Evolutionary conservation across 2,329 filamentous ascomycete species (phyloP), one percentile per base, ranked within the genome.

Genomic region (Aspergillus ochraceus): DNA sequence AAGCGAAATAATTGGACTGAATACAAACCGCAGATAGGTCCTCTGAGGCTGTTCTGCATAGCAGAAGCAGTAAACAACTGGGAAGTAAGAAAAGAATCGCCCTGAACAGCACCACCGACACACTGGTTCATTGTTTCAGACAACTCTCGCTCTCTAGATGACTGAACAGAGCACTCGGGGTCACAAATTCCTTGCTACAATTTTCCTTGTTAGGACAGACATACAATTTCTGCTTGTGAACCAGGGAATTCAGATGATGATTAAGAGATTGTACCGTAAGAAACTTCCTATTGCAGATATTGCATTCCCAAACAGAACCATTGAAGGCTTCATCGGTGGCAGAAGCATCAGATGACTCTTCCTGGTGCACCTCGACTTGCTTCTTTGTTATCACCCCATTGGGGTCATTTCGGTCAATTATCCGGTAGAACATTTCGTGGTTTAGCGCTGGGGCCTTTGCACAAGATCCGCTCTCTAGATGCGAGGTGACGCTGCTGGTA

Each of bases 401-500:
- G 0, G 78, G 76, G 59, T 88, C 76, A 74, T 14, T 67, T 59
- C 2, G 78, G 77, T 8, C 2, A 0, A 88, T 71, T 11, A 78
- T 68, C 0, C 68, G 61, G 68, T 82, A 81, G 4, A 88, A 76
- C 2, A 63, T 70, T 10, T 84, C 79, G 10, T 82, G 81, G 66
- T 83, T 79, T 1, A 87, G 49, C 2, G 64, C 56, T 0, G 68
- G 72, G 0, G 83, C 82, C 0, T 70, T 70, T 0, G 78, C 78
- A 54, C 86, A 89, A 0, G 76, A 71, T n/a, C 82, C 81, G 0
- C 66, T 72, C 63, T 89, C 87, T 0, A 89, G 71, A 62, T 89
- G 84, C 67, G 86, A 77, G 0, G 75, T 68, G 4, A 88, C 64
- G 4, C 84, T 86, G 1, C 81, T 84, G 1, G 85, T 84, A 0